Conservation (phyloP, 2,329 filamentous ascomycete species). For the Tolypocladium ovalisporum region DNA sequence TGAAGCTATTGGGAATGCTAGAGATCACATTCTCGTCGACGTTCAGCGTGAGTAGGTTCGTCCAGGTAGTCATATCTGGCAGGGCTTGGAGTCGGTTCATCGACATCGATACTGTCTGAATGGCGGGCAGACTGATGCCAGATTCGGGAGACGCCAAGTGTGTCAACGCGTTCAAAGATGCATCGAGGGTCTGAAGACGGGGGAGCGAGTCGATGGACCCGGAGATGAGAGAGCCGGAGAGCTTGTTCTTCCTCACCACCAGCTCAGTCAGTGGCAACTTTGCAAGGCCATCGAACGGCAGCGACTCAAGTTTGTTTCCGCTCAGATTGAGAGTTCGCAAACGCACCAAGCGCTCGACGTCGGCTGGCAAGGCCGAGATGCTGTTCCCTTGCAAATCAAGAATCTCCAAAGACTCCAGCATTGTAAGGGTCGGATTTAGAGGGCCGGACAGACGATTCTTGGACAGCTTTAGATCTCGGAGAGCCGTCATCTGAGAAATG, state of each 20-base stretch:
- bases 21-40: constrained; percentile 75
- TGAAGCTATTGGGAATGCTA: constrained; percentile 66
- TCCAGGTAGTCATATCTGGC: constrained; percentile 67
- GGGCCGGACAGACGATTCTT: constrained; percentile 64
- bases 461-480: constrained; percentile 73
- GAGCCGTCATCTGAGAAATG: constrained; percentile 58
- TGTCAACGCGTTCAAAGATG: constrained; percentile 64
- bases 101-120: constrained; percentile 67
- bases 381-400: constrained; percentile 76
- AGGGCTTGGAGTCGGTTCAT: constrained; percentile 67
- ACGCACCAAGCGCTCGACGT: constrained; percentile 53
- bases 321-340: constrained; percentile 71
- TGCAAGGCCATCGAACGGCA: constrained; percentile 61
- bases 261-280: constrained; percentile 64
- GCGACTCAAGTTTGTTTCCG: constrained; percentile 61
- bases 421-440: constrained; percentile 51
- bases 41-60: constrained; percentile 58
- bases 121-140: constrained; percentile 52
- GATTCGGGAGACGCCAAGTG: constrained; percentile 34
- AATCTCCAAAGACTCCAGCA: constrained; percentile 60
- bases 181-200: constrained; percentile 63
- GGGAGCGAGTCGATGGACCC: constrained; percentile 45
- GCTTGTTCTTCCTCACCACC: constrained; percentile 64
- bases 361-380: constrained; percentile 58
- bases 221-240: constrained; percentile 62